Base-by-base conservation (phyloP, 495 filamentous ascomycete genomes). In the Aspergillus nidulans region DNA sequence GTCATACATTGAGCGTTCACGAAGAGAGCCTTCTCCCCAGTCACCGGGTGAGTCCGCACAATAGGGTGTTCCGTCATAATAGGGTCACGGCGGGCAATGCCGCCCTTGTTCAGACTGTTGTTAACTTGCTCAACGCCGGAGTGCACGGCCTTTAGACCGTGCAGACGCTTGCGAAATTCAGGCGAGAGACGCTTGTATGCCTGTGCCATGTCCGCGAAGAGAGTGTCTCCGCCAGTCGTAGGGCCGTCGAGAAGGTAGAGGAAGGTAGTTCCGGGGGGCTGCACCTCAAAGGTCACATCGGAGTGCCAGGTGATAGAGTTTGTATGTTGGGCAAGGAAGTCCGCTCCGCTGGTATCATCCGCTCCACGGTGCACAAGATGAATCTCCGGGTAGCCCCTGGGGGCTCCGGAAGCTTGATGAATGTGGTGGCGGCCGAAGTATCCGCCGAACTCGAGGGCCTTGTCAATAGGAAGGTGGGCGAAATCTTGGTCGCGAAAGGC, bases 1-100 rank as follows among this genome's bases (percentile, higher is more conserved):
- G 20, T 64, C 85, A 82, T 69, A 91, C 89, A 95, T 68, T 92
- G 87, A 8, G 86, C 85, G 64, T 95, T 95, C 41, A 96, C 84
- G 59, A 82, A 95, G 8, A 95, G 70, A 0, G 90, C 88, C 71
- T 95, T 95, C 75, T 95, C 88, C 10, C 91, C 68, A 24, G 59
- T 59, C 19, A 77, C 76, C 0, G 83, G 83, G 62, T 88, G 85
- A 4, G 78, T 84, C 7, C 84, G 67, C 5, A 87, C 81, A 57
- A 86, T 63, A 0, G 84, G 84, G 60, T 85, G 83, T 34, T 79
- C 80, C 5, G 70, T 73, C 4, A 66, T 71, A 19, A 84, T 72
- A 1, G 80, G 79, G 28, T 82, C 75, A n/a, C 81, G 73, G 26
- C 79, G 71, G 16, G 78, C 75, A 57, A 81, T 72, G 15, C 78